Percentiles rank a stretch among this genome's conserved stretches.
phyloP scores from a whole-genome alignment of 2,329 filamentous ascomycete species.

The Colletotrichum cordylinicola region DNA sequence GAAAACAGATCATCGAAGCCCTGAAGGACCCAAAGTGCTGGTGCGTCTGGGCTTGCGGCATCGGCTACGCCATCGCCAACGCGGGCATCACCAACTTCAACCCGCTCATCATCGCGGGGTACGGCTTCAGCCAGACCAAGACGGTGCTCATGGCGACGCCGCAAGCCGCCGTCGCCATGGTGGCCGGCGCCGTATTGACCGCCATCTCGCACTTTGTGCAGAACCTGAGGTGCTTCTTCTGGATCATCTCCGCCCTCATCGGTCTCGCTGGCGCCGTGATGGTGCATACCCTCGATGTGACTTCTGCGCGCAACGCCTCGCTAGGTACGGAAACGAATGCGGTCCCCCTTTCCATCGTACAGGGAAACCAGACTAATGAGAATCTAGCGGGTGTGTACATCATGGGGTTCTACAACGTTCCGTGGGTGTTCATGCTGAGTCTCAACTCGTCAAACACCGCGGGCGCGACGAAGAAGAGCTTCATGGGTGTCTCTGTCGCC shows the following conservation, averaged over 20 bases:
- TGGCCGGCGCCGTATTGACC: constrained; percentile 27
- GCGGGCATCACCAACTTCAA: constrained; percentile 71
- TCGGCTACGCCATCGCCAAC: constrained; percentile 70
- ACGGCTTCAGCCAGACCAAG: constrained; percentile 64
- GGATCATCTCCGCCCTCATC: constrained; percentile 28
- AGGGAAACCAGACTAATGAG: not conserved
- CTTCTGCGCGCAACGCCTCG: constrained; percentile 25
- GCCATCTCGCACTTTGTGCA: constrained; percentile 30
- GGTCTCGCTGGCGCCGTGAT: constrained; percentile 31
- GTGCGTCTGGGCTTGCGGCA: constrained; percentile 64
- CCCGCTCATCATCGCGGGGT: constrained; percentile 66
- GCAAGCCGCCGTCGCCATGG: constrained; percentile 36
- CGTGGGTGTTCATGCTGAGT: constrained; percentile 33
- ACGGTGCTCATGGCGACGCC: constrained; percentile 44
- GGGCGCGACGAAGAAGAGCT: constrained; percentile 35
- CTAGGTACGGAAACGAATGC: constrained; percentile 6
- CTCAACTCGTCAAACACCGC: constrained; percentile 34
- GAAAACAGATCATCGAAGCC: constrained; percentile 67
- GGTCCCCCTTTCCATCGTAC: not conserved
- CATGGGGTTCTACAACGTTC: constrained; percentile 38
- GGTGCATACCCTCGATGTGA: constrained; percentile 27
- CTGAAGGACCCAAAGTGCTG: constrained; percentile 57
- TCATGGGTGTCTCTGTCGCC: constrained; percentile 32
- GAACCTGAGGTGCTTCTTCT: constrained; percentile 34
- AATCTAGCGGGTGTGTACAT: constrained; percentile 28